Evolutionary conservation across 2,329 filamentous ascomycete species (phyloP), one percentile per base, ranked within the genome.

Genomic region (Penicillium sp.): DNA sequence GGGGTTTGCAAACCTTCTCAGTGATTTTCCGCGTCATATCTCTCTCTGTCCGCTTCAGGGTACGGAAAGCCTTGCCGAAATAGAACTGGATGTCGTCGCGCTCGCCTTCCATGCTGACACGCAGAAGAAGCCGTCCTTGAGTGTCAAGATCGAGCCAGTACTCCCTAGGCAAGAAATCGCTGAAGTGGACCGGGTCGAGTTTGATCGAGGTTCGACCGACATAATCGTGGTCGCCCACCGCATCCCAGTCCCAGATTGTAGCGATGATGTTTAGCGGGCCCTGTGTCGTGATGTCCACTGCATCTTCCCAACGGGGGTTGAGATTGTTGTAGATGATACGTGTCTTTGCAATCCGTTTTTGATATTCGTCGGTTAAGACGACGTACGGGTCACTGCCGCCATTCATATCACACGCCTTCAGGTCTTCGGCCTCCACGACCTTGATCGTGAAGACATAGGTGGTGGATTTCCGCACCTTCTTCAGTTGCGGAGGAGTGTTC

Each of bases 361-460:
- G 92, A 67, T 96, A 97, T 71, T 99, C 94, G 65, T 99, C 94
- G 42, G 92, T 90, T 57, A 99, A 84, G 14, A 99, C 92, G 27
- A 99, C 91, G 66, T 99, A 99, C 0, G 94, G 94, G 73, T 99
- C 94, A 68, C 92, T 97, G 58, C 88, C 84, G 31, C 94, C 94
- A 63, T 89, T 95, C 62, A 95, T 86, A 71, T 99, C 94, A 69
- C 94, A 97, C n/a, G 94, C 90, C 73, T 97, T 97, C 62, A 99
- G 79, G 64, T 99, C 94, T 73, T 99, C 94, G 8, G 90, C 94
- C 73, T 99, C 94, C 24, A 99, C 92, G 53, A 99, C 92, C 75
- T 99, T 99, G 74, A 99, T 92, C 0, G 94, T 97, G 73, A 99
- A 99, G 49, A 96, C 92, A 69, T 95, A 97, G 68, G 95, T 96